Conservation (phyloP, 2,329 filamentous ascomycete genomes). For the Fusarium haematococcum region DNA sequence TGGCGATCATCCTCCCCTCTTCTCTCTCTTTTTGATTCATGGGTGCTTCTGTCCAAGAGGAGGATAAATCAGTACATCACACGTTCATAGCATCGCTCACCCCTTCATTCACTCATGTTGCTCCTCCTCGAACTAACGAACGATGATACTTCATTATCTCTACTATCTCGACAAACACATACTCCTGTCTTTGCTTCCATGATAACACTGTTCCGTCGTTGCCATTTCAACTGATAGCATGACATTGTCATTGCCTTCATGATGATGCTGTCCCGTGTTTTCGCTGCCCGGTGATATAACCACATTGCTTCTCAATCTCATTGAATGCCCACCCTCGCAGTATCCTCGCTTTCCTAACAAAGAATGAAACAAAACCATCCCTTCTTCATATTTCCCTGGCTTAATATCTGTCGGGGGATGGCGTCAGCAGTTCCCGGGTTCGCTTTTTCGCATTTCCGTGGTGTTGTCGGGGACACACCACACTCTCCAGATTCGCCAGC, state of each 20-base stretch:
- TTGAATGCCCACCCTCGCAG: background rate
- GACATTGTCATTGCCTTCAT: background rate
- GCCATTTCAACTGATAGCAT: background rate
- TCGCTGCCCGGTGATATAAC: background rate
- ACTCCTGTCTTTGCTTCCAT: background rate
- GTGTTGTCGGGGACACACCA: slow-evolving; percentile 17
- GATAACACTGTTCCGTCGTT: background rate
- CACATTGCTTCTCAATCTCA: background rate
- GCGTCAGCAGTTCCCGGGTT: background rate
- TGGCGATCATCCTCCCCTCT: background rate
- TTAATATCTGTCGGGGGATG: background rate
- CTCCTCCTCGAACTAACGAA: background rate
- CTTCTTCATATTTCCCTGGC: background rate
- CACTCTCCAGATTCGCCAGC: slow-evolving; percentile 28
- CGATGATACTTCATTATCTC: background rate
- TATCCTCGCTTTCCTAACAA: background rate
- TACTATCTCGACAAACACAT: background rate
- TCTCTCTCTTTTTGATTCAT: background rate
- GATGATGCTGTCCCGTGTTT: background rate
- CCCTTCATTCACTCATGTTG: background rate
- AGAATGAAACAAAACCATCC: background rate
- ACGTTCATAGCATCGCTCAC: background rate
- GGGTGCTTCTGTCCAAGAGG: background rate
- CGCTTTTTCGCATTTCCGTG: background rate
- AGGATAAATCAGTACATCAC: background rate